Percentiles rank a stretch among this genome's conserved stretches.
Conservation (phyloP, 140 eudicot species). For the Oenanthe javanica region DNA sequence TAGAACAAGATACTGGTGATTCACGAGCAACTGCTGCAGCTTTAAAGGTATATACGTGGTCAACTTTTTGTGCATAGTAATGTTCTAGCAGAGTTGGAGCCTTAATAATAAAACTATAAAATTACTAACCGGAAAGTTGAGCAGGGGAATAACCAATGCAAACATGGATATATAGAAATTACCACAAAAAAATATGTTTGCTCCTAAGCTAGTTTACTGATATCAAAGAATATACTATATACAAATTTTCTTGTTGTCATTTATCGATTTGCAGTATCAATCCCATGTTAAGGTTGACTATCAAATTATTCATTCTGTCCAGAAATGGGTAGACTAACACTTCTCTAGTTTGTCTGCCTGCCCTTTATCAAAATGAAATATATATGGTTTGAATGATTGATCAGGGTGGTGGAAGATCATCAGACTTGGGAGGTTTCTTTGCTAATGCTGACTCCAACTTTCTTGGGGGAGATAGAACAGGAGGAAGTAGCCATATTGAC, state of each 20-base stretch:
- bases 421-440: slow-evolving; percentile 67
- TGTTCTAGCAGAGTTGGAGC: not conserved
- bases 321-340: not conserved
- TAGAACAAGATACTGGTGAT: slow-evolving; percentile 84
- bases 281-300: not conserved
- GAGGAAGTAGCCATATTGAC: slow-evolving; percentile 30
- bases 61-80: not conserved
- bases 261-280: not conserved
- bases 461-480: slow-evolving; percentile 33
- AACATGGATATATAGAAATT: not conserved
- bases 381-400: slow-evolving; percentile 16
- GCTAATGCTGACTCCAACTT: slow-evolving; percentile 58
- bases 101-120: not conserved
- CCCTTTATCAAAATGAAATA: not conserved
- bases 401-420: slow-evolving; percentile 56
- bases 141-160: not conserved
- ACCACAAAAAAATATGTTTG: not conserved
- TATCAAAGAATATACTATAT: not conserved
- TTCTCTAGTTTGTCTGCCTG: not conserved
- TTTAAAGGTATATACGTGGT: slow-evolving; percentile 41
- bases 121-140: not conserved
- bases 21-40: slow-evolving; percentile 45
- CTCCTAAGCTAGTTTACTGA: not conserved
- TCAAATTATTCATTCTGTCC: not conserved
- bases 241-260: not conserved